These are phyloP conservation scores for Soucietia sequanensis DNA, from an alignment of 805 yeast genomes.

Conservation along the genomic window DNA sequence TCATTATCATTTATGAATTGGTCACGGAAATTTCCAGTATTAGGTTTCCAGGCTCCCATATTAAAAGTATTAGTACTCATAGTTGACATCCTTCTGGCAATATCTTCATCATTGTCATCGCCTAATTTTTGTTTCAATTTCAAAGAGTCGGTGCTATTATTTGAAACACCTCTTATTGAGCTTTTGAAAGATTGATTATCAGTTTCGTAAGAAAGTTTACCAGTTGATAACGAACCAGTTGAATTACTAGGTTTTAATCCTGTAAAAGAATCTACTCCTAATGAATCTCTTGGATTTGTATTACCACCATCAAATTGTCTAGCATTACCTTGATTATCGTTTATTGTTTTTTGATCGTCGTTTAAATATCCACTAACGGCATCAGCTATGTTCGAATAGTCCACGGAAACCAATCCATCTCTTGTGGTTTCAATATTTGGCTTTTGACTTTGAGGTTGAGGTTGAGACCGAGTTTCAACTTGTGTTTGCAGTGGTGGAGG, in stretches of 20 bases:
- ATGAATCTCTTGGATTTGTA: conserved; percentile 8
- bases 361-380: conserved; percentile 31
- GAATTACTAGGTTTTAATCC: conserved; percentile 22
- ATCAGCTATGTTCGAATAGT: conserved; percentile 28
- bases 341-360: conserved; percentile 11
- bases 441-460: neutral
- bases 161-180: too few species aligned
- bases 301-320: neutral
- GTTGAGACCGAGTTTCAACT: conserved; percentile 3
- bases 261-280: too few species aligned
- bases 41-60: conserved; percentile 60
- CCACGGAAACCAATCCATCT: conserved; percentile 22
- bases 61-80: conserved; percentile 34
- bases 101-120: conserved; percentile 7
- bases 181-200: neutral
- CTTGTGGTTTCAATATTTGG: conserved; percentile 1
- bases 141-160: too few species aligned
- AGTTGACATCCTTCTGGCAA: conserved; percentile 32
- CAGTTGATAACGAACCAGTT: conserved; percentile 27
- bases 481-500: conserved; percentile 33
- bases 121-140: neutral
- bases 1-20: conserved; percentile 46
- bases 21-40: conserved; percentile 49
- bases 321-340: conserved; percentile 1
- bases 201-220: conserved; percentile 14